Conservation (phyloP, 176 grass and related monocot species). For the Carex myosuroides region DNA sequence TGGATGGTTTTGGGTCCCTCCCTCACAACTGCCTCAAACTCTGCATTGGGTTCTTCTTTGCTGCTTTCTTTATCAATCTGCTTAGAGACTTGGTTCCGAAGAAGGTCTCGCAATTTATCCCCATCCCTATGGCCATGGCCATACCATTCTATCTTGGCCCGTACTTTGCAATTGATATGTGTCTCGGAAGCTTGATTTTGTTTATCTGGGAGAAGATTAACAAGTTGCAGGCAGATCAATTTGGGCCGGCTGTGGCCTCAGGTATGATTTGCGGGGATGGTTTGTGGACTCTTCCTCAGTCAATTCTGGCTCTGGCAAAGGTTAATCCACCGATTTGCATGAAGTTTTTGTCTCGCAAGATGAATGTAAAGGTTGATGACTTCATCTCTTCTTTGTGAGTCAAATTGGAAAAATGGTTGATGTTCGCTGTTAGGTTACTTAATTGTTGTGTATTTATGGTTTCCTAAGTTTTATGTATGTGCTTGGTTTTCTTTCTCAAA, state of each 20-base stretch:
- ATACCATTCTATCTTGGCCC: slow-evolving; percentile 86
- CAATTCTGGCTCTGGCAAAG: slow-evolving; percentile 62
- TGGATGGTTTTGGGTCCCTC: slow-evolving; percentile 59
- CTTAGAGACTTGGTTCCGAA: slow-evolving; percentile 43
- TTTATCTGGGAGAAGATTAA: slow-evolving; percentile 69
- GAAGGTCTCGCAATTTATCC: slow-evolving; percentile 53
- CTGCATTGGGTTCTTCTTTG: slow-evolving; percentile 64
- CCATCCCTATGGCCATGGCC: slow-evolving; percentile 92
- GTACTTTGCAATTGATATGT: slow-evolving; percentile 94
- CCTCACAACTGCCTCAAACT: slow-evolving; percentile 74
- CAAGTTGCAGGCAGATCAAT: slow-evolving; percentile 59
- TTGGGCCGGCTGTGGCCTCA: slow-evolving; percentile 77
- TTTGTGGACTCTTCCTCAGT: slow-evolving; percentile 87
- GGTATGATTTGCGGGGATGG: slow-evolving; percentile 89
- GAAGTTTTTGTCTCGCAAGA: slow-evolving; percentile 53
- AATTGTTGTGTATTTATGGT: not conserved
- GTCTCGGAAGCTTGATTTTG: slow-evolving; percentile 48
- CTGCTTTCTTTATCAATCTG: slow-evolving; percentile 51
- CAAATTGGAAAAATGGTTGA: not conserved
- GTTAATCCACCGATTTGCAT: slow-evolving; percentile 92
- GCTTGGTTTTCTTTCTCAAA: not conserved
- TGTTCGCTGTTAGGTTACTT: not conserved
- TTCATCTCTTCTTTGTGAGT: slow-evolving; percentile 6
- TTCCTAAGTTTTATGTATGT: not conserved
- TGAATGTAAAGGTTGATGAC: slow-evolving; percentile 28